Evolutionary conservation across 2,329 filamentous ascomycete genomes (phyloP), one percentile per base, ranked within the genome.

Genomic region (Trichoderma oligosporum): DNA sequence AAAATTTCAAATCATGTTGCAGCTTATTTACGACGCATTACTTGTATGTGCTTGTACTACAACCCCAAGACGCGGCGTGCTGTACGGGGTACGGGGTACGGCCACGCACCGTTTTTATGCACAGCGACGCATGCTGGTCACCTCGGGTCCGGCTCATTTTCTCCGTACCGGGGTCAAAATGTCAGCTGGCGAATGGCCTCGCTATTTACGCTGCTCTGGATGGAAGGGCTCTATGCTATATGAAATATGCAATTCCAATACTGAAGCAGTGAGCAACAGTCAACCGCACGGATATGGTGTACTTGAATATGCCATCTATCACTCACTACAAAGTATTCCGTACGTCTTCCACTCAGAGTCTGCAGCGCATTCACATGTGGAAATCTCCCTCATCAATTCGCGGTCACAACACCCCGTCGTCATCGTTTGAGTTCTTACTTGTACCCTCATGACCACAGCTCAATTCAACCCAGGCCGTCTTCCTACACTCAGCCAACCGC

Each of bases 161-260:
- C n/a, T 20, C 49, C 49, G 20, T 36, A 27, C 41, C 29, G 44
- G 16, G 24, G 24, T 46, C 12, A 4, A n/a, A 25, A 38, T 49
- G 22, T 22, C 52, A 46, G 52, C 52, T 46, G 5, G 41, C 16
- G 16, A 55, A 14, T 31, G 41, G 41, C 29, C 52, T 55, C 41
- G 31, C 31, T 38, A 11, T 29, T 55, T 38, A 20, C 7, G 51
- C 31, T 36, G 31, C 51, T 46, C 41, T 53, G 4, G 14, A 49
- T 35, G 22, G 22, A 24, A 18, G 33, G 14, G 8, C 22, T 27
- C 29, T 44, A n/a, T 16, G 8, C 31, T 29, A 5, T 16, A 48
- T 24, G 29, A n/a, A 35, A 16, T 22, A 35, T 18, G 31, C 27
- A 48, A 24, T 29, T 14, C 24, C 9, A 18, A 6, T 20, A 33